Conservation (phyloP, 441 rosid species). For the Populus hybrid region DNA sequence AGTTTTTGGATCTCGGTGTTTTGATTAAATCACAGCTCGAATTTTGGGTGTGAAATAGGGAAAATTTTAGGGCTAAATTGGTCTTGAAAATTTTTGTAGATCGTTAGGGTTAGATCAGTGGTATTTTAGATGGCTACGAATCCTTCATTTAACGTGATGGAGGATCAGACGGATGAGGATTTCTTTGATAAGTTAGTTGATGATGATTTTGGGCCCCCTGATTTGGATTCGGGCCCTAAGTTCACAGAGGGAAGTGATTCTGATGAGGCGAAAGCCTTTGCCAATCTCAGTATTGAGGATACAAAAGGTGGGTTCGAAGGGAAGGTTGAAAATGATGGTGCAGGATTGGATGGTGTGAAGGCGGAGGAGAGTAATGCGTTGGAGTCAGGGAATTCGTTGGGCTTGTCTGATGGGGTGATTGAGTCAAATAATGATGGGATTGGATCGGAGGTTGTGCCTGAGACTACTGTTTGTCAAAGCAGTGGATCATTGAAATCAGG, state of each 20-base stretch:
- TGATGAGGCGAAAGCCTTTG: constrained; percentile 53
- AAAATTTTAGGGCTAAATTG: constrained; percentile 14
- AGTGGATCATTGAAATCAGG: constrained; percentile 38
- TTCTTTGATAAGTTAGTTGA: constrained; percentile 93
- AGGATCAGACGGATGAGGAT: constrained; percentile 98
- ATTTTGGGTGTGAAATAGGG: constrained; percentile 16
- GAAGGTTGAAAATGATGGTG: constrained; percentile 10
- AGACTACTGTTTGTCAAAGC: constrained; percentile 21
- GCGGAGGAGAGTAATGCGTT: constrained; percentile 17
- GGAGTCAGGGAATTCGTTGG: constrained; percentile 18
- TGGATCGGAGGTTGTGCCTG: constrained; percentile 29
- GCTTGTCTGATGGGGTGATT: constrained; percentile 12
- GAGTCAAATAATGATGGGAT: constrained; percentile 28
- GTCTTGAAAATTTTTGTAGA: constrained; percentile 15
- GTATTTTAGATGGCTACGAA: constrained; percentile 53
- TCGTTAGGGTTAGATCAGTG: constrained; percentile 22
- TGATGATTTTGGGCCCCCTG: constrained; percentile 47
- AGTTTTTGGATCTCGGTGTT: constrained; percentile 48
- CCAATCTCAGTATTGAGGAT: constrained; percentile 50
- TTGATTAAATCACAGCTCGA: constrained; percentile 29
- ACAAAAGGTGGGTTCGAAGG: constrained; percentile 16
- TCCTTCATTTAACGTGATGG: constrained; percentile 67
- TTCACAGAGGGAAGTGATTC: constrained; percentile 45
- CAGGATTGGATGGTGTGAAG: constrained; percentile 6
- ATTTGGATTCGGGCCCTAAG: constrained; percentile 20